Conservation (phyloP, 805 yeast species). For the Wickerhamiella spandovensis region DNA sequence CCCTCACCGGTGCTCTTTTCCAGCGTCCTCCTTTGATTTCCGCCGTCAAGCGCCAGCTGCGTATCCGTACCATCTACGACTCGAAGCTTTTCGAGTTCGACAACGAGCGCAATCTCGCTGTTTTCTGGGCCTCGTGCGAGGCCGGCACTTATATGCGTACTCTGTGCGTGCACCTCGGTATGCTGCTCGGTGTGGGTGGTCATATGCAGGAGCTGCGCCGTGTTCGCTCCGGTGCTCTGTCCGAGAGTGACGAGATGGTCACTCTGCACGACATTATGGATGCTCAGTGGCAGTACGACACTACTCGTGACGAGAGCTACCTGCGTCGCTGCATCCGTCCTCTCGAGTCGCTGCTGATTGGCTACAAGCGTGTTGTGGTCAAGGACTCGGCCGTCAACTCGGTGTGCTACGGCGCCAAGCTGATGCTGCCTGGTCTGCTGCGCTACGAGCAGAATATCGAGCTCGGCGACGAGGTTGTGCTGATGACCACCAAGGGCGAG, state of each 20-base stretch:
- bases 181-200: slow-evolving; percentile 97
- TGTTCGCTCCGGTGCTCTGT: slow-evolving; percentile 93
- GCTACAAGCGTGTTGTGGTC: slow-evolving; percentile 94
- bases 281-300: slow-evolving; percentile 96
- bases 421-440: slow-evolving; percentile 96
- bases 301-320: slow-evolving; percentile 92
- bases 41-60: slow-evolving; percentile 96
- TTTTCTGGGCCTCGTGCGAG: slow-evolving; percentile 99
- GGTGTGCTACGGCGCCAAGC: slow-evolving; percentile 96
- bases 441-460: slow-evolving; percentile 97
- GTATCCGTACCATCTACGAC: slow-evolving; percentile 96
- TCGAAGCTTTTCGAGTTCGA: slow-evolving; percentile 92
- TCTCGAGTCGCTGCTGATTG: slow-evolving; percentile 80
- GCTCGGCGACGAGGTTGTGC: slow-evolving; percentile 91
- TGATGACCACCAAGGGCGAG: slow-evolving; percentile 98
- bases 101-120: slow-evolving; percentile 91
- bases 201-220: slow-evolving; percentile 99
- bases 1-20: slow-evolving; percentile 94
- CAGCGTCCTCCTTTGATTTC: slow-evolving; percentile 99
- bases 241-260: slow-evolving; percentile 82
- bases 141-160: slow-evolving; percentile 99
- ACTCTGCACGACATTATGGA: slow-evolving; percentile 95
- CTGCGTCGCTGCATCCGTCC: slow-evolving; percentile 90
- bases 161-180: slow-evolving; percentile 95
- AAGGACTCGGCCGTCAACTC: slow-evolving; percentile 94